Evolutionary conservation across 768 basidiomycete genomes (phyloP).

Genomic region (Termitomyces sp.): DNA sequence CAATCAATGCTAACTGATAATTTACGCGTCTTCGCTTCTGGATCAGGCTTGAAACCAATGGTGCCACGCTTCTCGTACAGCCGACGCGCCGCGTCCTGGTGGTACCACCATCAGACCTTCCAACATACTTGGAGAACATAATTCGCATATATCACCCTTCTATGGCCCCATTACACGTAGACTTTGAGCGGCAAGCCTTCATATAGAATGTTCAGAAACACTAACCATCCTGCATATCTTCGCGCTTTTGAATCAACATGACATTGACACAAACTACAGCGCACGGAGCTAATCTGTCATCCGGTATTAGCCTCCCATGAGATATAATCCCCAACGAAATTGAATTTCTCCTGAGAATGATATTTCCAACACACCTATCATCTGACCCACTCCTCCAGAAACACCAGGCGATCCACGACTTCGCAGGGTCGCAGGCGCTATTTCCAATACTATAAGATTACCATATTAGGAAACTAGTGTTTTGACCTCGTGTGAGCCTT

Average conservation of each 20-base stretch:
- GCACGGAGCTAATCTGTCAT: neutral
- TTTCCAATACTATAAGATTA: slow-evolving; percentile 1
- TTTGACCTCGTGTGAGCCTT: slow-evolving; percentile 14
- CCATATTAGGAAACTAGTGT: slow-evolving; percentile 5
- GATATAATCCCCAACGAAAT: neutral
- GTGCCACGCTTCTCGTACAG: neutral
- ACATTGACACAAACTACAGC: neutral
- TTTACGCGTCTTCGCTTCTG: neutral
- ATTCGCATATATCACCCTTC: neutral
- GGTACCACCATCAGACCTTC: neutral
- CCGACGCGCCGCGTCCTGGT: neutral
- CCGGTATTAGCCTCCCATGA: neutral
- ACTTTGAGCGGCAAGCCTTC: neutral
- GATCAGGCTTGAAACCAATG: neutral
- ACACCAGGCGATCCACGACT: slow-evolving; percentile 9
- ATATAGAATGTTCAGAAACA: neutral
- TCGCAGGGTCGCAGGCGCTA: slow-evolving; percentile 7
- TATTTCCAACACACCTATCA: neutral
- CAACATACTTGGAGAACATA: neutral
- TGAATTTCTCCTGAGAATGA: neutral
- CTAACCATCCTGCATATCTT: neutral
- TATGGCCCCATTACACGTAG: neutral
- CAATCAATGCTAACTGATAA: neutral
- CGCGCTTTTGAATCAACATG: neutral
- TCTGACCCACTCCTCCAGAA: slow-evolving; percentile 5